Evolutionary conservation across 2,329 filamentous ascomycete species (phyloP).

Genomic region (Ceratocystis eucalypticola): DNA sequence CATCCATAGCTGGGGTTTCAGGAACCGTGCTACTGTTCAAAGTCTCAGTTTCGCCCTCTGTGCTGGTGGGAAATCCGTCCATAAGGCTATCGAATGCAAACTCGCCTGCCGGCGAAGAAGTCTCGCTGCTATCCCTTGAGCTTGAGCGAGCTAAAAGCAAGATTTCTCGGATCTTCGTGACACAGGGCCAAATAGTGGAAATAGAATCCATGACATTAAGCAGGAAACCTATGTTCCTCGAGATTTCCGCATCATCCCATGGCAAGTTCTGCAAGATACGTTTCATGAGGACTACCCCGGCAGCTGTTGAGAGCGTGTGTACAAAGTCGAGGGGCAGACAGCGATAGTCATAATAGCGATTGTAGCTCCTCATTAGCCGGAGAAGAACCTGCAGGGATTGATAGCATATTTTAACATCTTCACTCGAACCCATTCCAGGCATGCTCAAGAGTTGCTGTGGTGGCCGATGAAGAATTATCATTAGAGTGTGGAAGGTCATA

Average conservation of each 20-base stretch:
- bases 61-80: not conserved
- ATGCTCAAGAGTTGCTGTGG: slow-evolving; percentile 32
- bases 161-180: slow-evolving; percentile 30
- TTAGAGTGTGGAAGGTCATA: slow-evolving; percentile 37
- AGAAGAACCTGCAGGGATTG: slow-evolving; percentile 35
- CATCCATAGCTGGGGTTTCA: not conserved
- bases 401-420: slow-evolving; percentile 38
- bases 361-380: slow-evolving; percentile 33
- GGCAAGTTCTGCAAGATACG: slow-evolving; percentile 30
- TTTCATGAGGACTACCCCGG: slow-evolving; percentile 35
- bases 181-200: slow-evolving; percentile 36
- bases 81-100: slow-evolving; percentile 12
- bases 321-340: slow-evolving; percentile 36
- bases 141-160: slow-evolving; percentile 22
- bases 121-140: slow-evolving; percentile 2
- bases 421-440: slow-evolving; percentile 28
- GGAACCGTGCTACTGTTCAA: not conserved
- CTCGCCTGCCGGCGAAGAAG: not conserved
- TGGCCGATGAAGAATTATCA: slow-evolving; percentile 39
- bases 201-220: slow-evolving; percentile 39
- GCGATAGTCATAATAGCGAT: slow-evolving; percentile 32
- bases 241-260: slow-evolving; percentile 34
- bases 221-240: slow-evolving; percentile 36
- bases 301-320: slow-evolving; percentile 36
- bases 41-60: not conserved